phyloP scores from a whole-genome alignment of 345 rosid species.

The Brassica rapa region DNA sequence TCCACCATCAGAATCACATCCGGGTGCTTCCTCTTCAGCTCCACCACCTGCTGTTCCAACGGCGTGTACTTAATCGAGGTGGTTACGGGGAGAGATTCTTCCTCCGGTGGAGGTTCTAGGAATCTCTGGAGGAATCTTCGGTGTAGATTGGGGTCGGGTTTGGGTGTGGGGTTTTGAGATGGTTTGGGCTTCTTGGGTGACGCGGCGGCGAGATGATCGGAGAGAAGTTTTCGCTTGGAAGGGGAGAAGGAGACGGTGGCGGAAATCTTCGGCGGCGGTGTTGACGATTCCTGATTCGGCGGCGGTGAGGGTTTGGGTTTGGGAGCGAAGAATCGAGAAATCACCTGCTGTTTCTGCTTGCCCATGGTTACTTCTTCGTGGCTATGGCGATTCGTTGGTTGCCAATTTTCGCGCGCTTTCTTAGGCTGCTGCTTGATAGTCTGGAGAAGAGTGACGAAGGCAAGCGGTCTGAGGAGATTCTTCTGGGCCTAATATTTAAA shows the following conservation, averaged over 20 bases:
- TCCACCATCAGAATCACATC: constrained; percentile 89
- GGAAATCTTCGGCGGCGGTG: constrained; percentile 55
- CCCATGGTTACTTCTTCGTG: constrained; percentile 49
- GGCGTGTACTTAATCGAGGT: constrained; percentile 67
- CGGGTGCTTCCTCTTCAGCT: constrained; percentile 61
- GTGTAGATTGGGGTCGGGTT: constrained; percentile 51
- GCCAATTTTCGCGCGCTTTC: constrained; percentile 38
- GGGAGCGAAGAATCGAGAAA: constrained; percentile 89
- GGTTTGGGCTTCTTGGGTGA: constrained; percentile 55
- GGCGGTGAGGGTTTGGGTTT: constrained; percentile 52
- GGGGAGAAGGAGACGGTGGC: constrained; percentile 75
- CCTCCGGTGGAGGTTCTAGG: constrained; percentile 22
- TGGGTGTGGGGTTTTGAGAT: constrained; percentile 51
- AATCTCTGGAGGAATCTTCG: constrained; percentile 49
- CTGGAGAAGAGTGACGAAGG: neutral
- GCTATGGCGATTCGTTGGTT: constrained; percentile 23
- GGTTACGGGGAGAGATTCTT: constrained; percentile 8
- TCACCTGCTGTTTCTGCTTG: constrained; percentile 75
- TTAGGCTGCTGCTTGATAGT: neutral
- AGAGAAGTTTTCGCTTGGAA: constrained; percentile 69
- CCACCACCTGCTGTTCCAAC: constrained; percentile 77
- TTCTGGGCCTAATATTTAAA: constrained; percentile 7
- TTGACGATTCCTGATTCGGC: constrained; percentile 36
- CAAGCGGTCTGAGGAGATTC: neutral
- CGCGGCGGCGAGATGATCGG: constrained; percentile 46